phyloP scores from a whole-genome alignment of 768 basidiomycete species.

The Mycena metata region DNA sequence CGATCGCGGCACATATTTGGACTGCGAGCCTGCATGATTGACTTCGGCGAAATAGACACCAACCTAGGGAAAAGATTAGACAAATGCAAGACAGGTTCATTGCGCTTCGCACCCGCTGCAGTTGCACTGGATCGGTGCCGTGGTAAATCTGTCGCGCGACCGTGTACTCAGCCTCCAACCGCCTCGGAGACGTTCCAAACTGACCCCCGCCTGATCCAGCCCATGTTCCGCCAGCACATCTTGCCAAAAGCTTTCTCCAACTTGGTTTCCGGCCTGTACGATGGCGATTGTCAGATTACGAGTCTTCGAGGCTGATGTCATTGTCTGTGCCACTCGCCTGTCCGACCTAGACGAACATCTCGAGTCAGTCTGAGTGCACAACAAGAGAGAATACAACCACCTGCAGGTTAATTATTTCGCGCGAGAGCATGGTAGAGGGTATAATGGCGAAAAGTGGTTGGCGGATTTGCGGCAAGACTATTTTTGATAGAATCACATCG shows the following conservation, averaged over 20 bases:
- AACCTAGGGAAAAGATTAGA: conserved; percentile 57
- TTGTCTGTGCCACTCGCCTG: conserved; percentile 79
- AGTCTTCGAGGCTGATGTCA: conserved; percentile 44
- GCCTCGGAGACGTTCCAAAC: conserved; percentile 41
- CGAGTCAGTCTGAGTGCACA: conserved; percentile 3
- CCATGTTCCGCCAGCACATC: conserved; percentile 91
- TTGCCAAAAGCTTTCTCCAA: conserved; percentile 91
- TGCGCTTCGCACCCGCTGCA: conserved; percentile 70
- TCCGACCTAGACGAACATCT: conserved; percentile 21
- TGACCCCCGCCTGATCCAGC: conserved; percentile 77
- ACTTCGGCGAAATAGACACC: conserved; percentile 89
- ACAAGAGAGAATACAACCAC: conserved; percentile 49
- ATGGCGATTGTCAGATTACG: conserved; percentile 18
- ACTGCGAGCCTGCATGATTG: conserved; percentile 58
- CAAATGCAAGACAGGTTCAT: not conserved
- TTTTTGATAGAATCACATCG: conserved; percentile 5
- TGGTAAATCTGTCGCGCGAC: conserved; percentile 66
- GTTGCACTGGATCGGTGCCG: conserved; percentile 81
- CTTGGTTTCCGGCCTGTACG: conserved; percentile 77
- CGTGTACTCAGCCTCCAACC: conserved; percentile 34
- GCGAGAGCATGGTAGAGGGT: conserved; percentile 59
- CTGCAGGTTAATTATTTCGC: conserved; percentile 90
- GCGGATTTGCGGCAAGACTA: conserved; percentile 22
- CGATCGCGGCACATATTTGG: conserved; percentile 91
- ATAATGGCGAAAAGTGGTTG: conserved; percentile 14